Conservation (phyloP, 495 filamentous ascomycete genomes). For the Penicillium atrosanguineum region DNA sequence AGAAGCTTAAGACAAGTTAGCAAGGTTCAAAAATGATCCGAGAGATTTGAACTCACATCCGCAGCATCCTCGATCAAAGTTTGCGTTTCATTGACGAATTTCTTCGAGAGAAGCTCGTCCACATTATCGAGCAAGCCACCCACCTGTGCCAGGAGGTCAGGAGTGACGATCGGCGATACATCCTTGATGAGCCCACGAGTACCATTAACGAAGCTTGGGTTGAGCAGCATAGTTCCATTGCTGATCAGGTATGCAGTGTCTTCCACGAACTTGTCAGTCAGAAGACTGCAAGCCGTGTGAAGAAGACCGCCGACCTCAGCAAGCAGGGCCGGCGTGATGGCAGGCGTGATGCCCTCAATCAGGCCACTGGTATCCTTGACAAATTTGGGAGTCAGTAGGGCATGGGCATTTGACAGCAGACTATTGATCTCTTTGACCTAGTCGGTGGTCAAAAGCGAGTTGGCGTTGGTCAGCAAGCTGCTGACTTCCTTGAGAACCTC, state of each 20-base stretch:
- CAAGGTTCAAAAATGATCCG: not conserved
- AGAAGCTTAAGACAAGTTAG: constrained; percentile 24
- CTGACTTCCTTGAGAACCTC: constrained; percentile 42
- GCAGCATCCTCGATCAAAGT: constrained; percentile 48
- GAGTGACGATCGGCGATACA: constrained; percentile 37
- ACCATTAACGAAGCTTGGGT: constrained; percentile 41
- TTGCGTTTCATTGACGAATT: constrained; percentile 47
- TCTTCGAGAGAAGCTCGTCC: constrained; percentile 36
- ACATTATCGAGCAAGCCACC: constrained; percentile 36
- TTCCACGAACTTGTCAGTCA: constrained; percentile 19
- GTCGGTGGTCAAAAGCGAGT: constrained; percentile 33
- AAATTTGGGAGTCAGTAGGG: not conserved
- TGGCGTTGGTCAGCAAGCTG: constrained; percentile 38
- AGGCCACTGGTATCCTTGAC: constrained; percentile 15
- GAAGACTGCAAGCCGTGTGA: constrained; percentile 32
- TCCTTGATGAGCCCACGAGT: constrained; percentile 40
- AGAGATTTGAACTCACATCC: constrained; percentile 37
- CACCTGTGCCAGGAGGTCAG: constrained; percentile 30
- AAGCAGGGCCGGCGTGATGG: constrained; percentile 37
- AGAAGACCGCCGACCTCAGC: constrained; percentile 34
- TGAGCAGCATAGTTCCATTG: constrained; percentile 36
- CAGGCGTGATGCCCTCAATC: constrained; percentile 36
- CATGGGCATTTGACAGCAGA: constrained; percentile 1
- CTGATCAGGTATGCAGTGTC: constrained; percentile 25
- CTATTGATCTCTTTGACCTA: constrained; percentile 29